Percentiles rank a stretch among this genome's conserved stretches.
phyloP scores from a whole-genome alignment of 2,329 filamentous ascomycete genomes.

The Trichophyton simii region DNA sequence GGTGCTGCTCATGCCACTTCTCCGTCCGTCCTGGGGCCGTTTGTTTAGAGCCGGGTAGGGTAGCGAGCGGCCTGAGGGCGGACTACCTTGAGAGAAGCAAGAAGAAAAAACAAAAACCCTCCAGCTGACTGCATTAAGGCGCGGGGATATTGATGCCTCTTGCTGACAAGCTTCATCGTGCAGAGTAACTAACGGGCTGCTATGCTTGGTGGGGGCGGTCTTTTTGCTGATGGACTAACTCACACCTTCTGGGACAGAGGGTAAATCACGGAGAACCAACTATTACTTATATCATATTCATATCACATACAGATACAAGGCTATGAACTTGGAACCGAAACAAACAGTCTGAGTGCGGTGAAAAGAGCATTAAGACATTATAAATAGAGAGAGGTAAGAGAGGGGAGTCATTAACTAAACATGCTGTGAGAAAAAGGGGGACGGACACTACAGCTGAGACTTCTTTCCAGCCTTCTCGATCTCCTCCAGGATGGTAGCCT shows the following conservation, averaged over 20 bases:
- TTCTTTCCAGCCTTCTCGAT: constrained; percentile 44
- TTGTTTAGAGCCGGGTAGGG: too few species aligned
- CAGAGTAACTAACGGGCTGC: too few species aligned
- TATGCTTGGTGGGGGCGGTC: neutral
- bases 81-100: too few species aligned
- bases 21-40: too few species aligned
- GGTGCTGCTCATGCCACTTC: too few species aligned
- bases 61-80: too few species aligned
- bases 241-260: neutral
- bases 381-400: neutral
- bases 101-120: too few species aligned
- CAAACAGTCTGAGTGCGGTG: neutral
- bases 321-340: neutral
- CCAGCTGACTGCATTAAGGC: too few species aligned
- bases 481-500: constrained; percentile 63
- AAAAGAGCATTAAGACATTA: neutral
- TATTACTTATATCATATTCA: neutral
- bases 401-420: neutral
- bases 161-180: neutral
- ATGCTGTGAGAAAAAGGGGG: neutral
- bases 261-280: neutral
- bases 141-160: too few species aligned
- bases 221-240: neutral
- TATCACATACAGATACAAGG: neutral
- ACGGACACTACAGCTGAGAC: neutral